Conservation (phyloP, 108 stramenopile genomes). For the Mediolabrus comicus region DNA sequence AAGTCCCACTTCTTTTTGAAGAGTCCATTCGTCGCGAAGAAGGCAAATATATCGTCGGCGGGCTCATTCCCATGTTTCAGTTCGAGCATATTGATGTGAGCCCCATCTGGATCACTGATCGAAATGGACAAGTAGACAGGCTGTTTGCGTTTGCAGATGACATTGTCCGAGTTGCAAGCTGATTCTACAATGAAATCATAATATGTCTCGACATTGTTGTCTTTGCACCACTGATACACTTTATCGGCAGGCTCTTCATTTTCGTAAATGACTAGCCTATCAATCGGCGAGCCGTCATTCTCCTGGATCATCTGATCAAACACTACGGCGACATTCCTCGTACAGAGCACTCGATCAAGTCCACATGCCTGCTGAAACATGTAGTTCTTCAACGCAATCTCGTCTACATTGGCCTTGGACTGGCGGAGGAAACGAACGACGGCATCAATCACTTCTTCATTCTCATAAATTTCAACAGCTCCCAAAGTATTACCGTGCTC, state of each 20-base stretch:
- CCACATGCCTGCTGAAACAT: constrained; percentile 44
- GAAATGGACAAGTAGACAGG: constrained; percentile 34
- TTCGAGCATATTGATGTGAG: constrained; percentile 29
- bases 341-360: constrained; percentile 27
- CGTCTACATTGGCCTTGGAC: constrained; percentile 21
- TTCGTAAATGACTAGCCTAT: constrained; percentile 33
- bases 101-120: constrained; percentile 37
- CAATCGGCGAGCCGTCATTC: constrained; percentile 28
- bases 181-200: constrained; percentile 19
- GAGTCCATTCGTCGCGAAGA: constrained; percentile 40
- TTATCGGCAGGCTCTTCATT: constrained; percentile 52
- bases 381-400: constrained; percentile 41
- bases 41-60: constrained; percentile 39
- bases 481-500: constrained; percentile 31
- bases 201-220: constrained; percentile 7
- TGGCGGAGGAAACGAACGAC: constrained; percentile 36
- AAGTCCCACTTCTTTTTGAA: constrained; percentile 56
- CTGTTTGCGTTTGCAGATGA: constrained; percentile 25
- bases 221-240: constrained; percentile 33
- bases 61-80: constrained; percentile 45
- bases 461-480: constrained; percentile 31
- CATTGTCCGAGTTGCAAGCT: constrained; percentile 37
- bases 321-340: constrained; percentile 37
- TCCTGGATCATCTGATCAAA: constrained; percentile 13
- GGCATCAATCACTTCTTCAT: constrained; percentile 54